Base-by-base conservation (phyloP, 2,329 filamentous ascomycete species). In the Sarocladiaceae sp. region DNA sequence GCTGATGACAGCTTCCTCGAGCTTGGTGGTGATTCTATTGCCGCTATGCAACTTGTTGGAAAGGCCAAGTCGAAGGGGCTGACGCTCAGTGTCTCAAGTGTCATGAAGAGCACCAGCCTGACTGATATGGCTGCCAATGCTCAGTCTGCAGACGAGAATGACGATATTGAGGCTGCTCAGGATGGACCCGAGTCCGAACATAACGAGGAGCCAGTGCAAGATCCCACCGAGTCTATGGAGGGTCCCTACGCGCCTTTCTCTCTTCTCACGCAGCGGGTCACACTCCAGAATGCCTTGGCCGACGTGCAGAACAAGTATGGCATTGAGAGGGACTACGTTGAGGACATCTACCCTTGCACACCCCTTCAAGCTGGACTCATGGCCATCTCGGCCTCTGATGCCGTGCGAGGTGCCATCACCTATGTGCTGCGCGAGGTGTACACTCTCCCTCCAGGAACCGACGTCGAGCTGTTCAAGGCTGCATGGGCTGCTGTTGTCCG, bases 341-440 rank as follows among this genome's bases (percentile, higher is more conserved):
- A 62, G 20, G 64, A 67, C 47, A 44, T 59, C 0, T 67, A 60
- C 33, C 65, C 65, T 5, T 65, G 62, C 47, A 60, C 61, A 1
- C 50, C 60, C 2, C 47, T 66, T 3, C 64, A 68, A 35, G 59
- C 61, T 46, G 61, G 62, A 3, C 53, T 68, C 7, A 33, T 33
- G 31, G 31, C 15, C 33, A 41, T 6, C 11, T 45, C 3, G 13
- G 33, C 16, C 46, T 6, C 6, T 15, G 31, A 33, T n/a, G 31
- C 6, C n/a, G 7, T 16, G n/a, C 31, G 6, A 16, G 31, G n/a
- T 33, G 12, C n/a, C 18, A 33, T 15, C 18, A 6, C 12, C 31
- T 7, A 6, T 33, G 12, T 6, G 6, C 26, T 13, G 13, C 26
- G 26, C 9, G 9, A 29, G 31, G 7, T n/a, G 31, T 7, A 33